These are phyloP conservation scores for Termitomyces titanicus DNA, from an alignment of 768 basidiomycete genomes.

Conservation along the genomic window DNA sequence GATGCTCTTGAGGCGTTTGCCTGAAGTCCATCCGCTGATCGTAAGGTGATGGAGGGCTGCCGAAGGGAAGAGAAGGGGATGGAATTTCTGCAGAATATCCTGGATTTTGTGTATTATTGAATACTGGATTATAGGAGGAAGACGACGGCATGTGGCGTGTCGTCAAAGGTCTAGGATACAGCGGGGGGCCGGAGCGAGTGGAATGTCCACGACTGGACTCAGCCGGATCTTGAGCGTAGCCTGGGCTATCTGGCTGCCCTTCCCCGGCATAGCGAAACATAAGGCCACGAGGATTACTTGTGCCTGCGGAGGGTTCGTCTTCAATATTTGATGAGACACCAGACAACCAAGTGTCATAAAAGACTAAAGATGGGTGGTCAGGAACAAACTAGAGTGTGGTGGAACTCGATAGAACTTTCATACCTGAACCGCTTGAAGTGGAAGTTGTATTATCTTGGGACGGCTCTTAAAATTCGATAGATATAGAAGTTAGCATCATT, in stretches of 20 bases:
- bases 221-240: conserved; percentile 20
- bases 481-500: conserved; percentile 12
- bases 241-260: conserved; percentile 19
- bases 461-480: conserved; percentile 16
- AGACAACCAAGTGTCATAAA: conserved; percentile 23
- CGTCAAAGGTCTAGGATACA: conserved; percentile 11
- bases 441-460: conserved; percentile 4
- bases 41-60: conserved; percentile 25
- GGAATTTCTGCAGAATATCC: conserved; percentile 18
- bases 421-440: conserved; percentile 18
- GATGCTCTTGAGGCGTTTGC: conserved; percentile 36
- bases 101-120: conserved; percentile 16
- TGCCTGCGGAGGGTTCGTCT: conserved; percentile 9
- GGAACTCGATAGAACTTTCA: conserved; percentile 21
- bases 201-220: conserved; percentile 22
- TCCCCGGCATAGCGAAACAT: conserved; percentile 25
- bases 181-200: conserved; percentile 18
- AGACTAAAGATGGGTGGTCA: conserved; percentile 15
- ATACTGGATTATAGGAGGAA: conserved; percentile 10
- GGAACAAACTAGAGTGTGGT: conserved; percentile 13
- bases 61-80: conserved; percentile 22
- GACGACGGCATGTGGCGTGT: conserved; percentile 16
- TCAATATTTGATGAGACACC: conserved; percentile 14
- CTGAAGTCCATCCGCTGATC: conserved; percentile 32
- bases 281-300: conserved; percentile 13